Conservation (phyloP, 805 yeast species). For the Candida nonsorbophila region DNA sequence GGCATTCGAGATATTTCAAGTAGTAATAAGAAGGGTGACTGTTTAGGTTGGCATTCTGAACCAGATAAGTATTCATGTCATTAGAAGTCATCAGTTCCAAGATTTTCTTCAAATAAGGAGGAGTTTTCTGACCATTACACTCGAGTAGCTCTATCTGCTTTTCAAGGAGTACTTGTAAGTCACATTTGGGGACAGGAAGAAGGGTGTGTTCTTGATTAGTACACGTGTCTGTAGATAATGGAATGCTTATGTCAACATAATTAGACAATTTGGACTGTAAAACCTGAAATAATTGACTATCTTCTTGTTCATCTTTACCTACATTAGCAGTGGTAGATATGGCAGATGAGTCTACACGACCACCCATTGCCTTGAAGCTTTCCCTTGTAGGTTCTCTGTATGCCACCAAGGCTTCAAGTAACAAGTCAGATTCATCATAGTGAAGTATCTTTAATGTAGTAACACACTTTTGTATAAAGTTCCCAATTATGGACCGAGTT, state of each 20-base stretch:
- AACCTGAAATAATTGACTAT: conserved; percentile 9
- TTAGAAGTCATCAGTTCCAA: conserved; percentile 43
- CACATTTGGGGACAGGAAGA: conserved; percentile 45
- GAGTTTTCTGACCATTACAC: conserved; percentile 45
- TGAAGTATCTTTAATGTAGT: conserved; percentile 28
- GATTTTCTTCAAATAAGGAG: conserved; percentile 36
- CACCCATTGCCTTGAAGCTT: conserved; percentile 12
- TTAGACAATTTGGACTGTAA: too few species aligned
- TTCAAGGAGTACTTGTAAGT: conserved; percentile 44
- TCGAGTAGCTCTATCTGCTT: conserved; percentile 52
- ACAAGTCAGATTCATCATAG: conserved; percentile 30
- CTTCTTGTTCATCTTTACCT: conserved; percentile 6
- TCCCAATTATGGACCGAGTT: conserved; percentile 22
- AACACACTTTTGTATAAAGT: conserved; percentile 23
- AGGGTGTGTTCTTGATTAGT: too few species aligned
- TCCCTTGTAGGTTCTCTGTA: conserved; percentile 23
- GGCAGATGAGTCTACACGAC: conserved; percentile 2
- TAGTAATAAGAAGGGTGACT: conserved; percentile 43
- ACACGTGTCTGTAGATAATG: too few species aligned
- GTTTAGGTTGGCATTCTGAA: conserved; percentile 25
- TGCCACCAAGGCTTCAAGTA: conserved; percentile 30
- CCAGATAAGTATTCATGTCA: conserved; percentile 30
- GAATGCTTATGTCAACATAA: conserved; percentile 8
- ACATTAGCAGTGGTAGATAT: not conserved
- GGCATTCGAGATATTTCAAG: conserved; percentile 54